Percentiles rank a stretch among this genome's conserved stretches.
These are phyloP conservation scores for Herpetomonas samuelpessoai DNA, from an alignment of 208 protist species.

Conservation along the genomic window DNA sequence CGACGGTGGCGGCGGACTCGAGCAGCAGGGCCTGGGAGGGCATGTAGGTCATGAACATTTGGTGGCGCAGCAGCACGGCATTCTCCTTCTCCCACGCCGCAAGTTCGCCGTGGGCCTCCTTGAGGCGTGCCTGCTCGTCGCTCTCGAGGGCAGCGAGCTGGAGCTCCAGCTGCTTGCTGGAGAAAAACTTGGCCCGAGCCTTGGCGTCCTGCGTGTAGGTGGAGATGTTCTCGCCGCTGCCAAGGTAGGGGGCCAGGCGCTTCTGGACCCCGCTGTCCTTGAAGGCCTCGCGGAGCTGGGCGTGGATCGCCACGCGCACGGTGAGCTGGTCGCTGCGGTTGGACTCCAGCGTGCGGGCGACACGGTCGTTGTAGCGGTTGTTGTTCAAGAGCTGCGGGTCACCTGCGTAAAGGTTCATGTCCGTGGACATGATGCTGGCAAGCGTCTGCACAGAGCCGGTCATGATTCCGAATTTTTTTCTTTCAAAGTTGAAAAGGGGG, in stretches of 20 bases:
- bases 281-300: constrained; percentile 74
- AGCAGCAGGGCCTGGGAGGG: constrained; percentile 72
- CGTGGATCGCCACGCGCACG: constrained; percentile 70
- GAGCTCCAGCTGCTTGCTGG: constrained; percentile 64
- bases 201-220: constrained; percentile 48
- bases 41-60: constrained; percentile 86
- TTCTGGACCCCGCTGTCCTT: constrained; percentile 48
- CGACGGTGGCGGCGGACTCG: constrained; percentile 74
- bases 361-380: constrained; percentile 40
- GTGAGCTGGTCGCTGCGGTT: constrained; percentile 61
- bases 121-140: constrained; percentile 56
- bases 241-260: constrained; percentile 54
- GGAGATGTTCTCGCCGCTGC: constrained; percentile 43
- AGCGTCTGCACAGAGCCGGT: constrained; percentile 56
- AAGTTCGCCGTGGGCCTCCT: constrained; percentile 73
- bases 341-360: constrained; percentile 45
- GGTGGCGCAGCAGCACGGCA: constrained; percentile 75
- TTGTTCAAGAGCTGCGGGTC: constrained; percentile 50
- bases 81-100: constrained; percentile 78
- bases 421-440: constrained; percentile 55
- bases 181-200: constrained; percentile 74
- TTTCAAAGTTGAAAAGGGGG: too few species aligned
- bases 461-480: too few species aligned
- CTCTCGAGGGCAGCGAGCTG: constrained; percentile 58
- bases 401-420: constrained; percentile 79